Evolutionary conservation across 192 early-diverging fungal species (phyloP).

Genomic region (Backusella australiensis): DNA sequence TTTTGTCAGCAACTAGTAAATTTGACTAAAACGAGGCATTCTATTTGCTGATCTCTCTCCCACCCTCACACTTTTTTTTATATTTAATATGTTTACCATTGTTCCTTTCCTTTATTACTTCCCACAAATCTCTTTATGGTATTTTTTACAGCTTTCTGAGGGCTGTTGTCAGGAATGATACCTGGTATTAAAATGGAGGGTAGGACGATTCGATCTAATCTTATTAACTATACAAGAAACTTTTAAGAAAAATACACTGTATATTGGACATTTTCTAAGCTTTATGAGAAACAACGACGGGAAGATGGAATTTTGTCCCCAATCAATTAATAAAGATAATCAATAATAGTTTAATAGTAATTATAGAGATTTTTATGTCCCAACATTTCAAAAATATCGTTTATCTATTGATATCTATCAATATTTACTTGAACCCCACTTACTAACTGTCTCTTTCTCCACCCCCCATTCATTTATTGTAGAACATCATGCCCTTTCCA

Average conservation of each 20-base stretch:
- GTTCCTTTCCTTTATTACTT: background rate
- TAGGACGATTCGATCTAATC: background rate
- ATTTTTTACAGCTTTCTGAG: background rate
- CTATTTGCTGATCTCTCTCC: background rate
- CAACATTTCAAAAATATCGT: background rate
- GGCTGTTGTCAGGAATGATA: background rate
- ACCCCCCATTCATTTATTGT: background rate
- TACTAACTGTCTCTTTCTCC: background rate
- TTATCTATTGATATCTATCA: background rate
- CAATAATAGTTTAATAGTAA: background rate
- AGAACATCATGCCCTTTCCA: background rate
- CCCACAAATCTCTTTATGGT: slow-evolving; percentile 1
- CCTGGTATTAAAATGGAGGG: background rate
- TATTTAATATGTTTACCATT: background rate
- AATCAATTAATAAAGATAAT: background rate
- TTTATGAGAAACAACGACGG: background rate
- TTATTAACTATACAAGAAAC: background rate
- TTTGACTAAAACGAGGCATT: background rate
- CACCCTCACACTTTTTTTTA: background rate
- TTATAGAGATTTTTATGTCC: background rate
- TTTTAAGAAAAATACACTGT: background rate
- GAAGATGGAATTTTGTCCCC: background rate
- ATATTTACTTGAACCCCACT: background rate
- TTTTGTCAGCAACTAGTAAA: slow-evolving; percentile 5
- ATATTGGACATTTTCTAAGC: background rate